A percentile compares a stretch with the other conserved stretches of the same genome.
phyloP scores from a whole-genome alignment of 345 rosid species.

The Lumnitzera racemosa region DNA sequence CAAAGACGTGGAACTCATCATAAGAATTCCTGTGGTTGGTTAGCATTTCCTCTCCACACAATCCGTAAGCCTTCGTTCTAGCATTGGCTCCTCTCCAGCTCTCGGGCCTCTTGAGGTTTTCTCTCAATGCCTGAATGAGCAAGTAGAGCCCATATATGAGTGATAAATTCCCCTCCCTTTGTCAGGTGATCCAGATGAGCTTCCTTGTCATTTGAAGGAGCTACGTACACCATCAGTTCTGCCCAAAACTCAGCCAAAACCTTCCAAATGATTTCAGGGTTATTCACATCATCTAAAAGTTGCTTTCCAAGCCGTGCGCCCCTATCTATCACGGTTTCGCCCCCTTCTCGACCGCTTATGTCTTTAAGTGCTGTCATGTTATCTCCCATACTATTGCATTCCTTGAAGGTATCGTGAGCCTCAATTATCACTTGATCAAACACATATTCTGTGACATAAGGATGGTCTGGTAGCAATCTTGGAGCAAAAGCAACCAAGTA shows the following conservation, averaged over 20 bases:
- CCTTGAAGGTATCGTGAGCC: background rate
- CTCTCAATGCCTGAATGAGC: background rate
- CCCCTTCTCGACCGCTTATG: background rate
- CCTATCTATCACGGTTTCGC: background rate
- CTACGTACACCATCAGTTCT: background rate
- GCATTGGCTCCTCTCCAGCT: background rate
- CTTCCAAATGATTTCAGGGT: background rate
- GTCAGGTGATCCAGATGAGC: background rate
- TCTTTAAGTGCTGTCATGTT: background rate
- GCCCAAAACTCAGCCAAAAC: background rate
- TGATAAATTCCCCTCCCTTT: background rate
- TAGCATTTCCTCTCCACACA: no score
- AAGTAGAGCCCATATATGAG: conserved; percentile 7
- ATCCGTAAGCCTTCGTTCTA: background rate
- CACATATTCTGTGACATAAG: background rate
- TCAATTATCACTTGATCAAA: background rate
- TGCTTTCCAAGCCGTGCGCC: background rate
- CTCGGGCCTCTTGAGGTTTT: background rate
- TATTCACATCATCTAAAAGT: background rate
- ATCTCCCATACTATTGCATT: background rate
- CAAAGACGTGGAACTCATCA: no score
- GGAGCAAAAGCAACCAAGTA: conserved; percentile 2
- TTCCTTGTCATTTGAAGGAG: background rate
- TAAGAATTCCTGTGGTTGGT: no score
- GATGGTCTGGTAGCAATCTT: background rate